Base-by-base conservation (phyloP, 2,329 filamentous ascomycete genomes). In the Penicillium occitanis region DNA sequence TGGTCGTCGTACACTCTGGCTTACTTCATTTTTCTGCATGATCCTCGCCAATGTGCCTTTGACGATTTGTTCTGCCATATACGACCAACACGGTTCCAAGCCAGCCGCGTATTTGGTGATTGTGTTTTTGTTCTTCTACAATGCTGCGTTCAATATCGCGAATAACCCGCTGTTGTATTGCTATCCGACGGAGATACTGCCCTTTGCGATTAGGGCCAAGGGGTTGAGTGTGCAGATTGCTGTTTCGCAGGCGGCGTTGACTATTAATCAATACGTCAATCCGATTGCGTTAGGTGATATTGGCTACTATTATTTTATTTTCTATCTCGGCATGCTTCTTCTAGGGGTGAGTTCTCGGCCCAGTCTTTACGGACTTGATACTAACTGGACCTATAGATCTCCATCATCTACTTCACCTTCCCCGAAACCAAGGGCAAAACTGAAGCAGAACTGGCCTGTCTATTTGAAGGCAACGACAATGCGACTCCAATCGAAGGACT, bases 111-210 rank as follows among this genome's bases (percentile, higher is more conserved):
- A 44, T 30, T 42, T 17, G n/a, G 33, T 51, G 30, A 33, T 35
- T 19, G 46, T 50, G 17, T 30, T 30, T 61, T 51, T 37, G 5
- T 50, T 37, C 6, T 25, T 40, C 10, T 51, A 35, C 28, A 42
- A 48, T 37, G 44, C 42, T 17, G 46, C 33, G 5, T 50, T 51
- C n/a, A 51, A 62, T 82, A 79, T n/a, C 82, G 83, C 69, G 75
- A 78, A 0, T 80, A 80, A 78, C 3, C 78, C 78, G 6, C 71
- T 80, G 19, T 76, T 79, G 72, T 72, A 76, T 42, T 73, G 85
- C 7, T 85, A 84, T 72, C 82, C 83, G 0, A 82, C 84, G 57
- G 83, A 85, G 70, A 81, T 83, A 8, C 76, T 84, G n/a, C 80
- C 77, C 28, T 84, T 82, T 69, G 82, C 85, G 72, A 83, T 82